These are phyloP conservation scores for Suaeda aralocaspica DNA, from an alignment of 148 eudicot species.

Conservation along the genomic window DNA sequence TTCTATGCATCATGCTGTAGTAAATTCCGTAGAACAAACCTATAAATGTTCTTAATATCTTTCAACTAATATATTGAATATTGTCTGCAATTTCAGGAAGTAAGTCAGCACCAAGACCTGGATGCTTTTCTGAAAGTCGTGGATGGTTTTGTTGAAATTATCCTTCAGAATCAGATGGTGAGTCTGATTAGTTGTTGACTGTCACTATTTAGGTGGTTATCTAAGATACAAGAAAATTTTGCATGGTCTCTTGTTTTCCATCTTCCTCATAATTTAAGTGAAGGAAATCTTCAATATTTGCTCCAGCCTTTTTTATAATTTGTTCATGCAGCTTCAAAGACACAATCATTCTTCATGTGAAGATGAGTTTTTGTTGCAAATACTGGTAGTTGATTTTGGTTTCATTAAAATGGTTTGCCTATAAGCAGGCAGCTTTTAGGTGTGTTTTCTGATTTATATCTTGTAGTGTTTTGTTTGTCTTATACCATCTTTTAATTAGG, in stretches of 20 bases:
- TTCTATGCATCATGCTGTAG: background rate
- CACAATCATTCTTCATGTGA: background rate
- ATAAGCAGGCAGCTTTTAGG: background rate
- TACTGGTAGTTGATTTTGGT: background rate
- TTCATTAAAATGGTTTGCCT: background rate
- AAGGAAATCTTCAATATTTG: background rate
- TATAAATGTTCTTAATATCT: background rate
- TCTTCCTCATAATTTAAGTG: background rate
- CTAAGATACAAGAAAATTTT: background rate
- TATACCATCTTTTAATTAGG: too few species aligned
- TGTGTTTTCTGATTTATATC: background rate
- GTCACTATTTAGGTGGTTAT: conserved; percentile 5
- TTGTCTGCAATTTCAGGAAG: conserved; percentile 44
- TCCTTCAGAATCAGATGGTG: conserved; percentile 73
- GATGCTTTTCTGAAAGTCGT: conserved; percentile 57
- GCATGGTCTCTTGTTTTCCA: background rate
- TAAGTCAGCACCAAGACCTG: conserved; percentile 33
- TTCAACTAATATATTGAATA: background rate
- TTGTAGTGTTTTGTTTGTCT: too few species aligned
- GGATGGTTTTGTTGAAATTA: conserved; percentile 61
- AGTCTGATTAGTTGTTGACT: conserved; percentile 20
- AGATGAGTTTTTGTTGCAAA: background rate
- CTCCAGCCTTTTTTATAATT: background rate
- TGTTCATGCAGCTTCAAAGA: background rate
- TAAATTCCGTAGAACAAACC: background rate